Conservation (phyloP, 768 basidiomycete species). For the Leccinum subgranulosum region DNA sequence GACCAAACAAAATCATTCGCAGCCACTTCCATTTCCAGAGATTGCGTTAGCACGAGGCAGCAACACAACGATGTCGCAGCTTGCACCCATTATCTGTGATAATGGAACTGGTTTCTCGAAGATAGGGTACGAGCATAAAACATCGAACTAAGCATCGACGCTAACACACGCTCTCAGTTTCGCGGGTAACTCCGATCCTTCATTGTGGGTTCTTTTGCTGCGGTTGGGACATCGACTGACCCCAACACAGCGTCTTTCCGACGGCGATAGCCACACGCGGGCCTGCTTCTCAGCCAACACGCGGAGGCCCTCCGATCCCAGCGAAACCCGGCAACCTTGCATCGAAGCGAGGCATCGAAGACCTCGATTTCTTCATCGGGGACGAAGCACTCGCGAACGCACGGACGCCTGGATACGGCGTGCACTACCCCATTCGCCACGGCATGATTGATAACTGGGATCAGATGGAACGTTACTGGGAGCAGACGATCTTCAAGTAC, state of each 20-base stretch:
- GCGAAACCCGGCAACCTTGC: slow-evolving; percentile 89
- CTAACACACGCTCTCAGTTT: slow-evolving; percentile 53
- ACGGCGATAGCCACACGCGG: slow-evolving; percentile 90
- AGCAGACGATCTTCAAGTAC: slow-evolving; percentile 99
- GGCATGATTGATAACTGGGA: slow-evolving; percentile 99
- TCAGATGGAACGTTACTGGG: slow-evolving; percentile 99
- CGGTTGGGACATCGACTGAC: slow-evolving; percentile 5
- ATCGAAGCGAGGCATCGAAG: slow-evolving; percentile 95
- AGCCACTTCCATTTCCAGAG: slow-evolving; percentile 10
- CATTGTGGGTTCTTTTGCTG: slow-evolving; percentile 63
- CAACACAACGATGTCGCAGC: slow-evolving; percentile 60
- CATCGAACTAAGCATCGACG: not conserved
- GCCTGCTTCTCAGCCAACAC: slow-evolving; percentile 55
- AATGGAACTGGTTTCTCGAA: slow-evolving; percentile 98
- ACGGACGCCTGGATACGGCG: slow-evolving; percentile 90
- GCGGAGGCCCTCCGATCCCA: slow-evolving; percentile 75
- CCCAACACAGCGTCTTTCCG: slow-evolving; percentile 76
- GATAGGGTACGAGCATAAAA: slow-evolving; percentile 67
- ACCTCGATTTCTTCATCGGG: slow-evolving; percentile 99
- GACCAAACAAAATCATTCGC: slow-evolving; percentile 21
- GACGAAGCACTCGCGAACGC: slow-evolving; percentile 96
- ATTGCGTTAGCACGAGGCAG: slow-evolving; percentile 4
- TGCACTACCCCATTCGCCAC: slow-evolving; percentile 96
- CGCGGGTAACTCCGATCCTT: slow-evolving; percentile 98
- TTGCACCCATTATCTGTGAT: slow-evolving; percentile 95